These are phyloP conservation scores for Podila horticola DNA, from an alignment of 192 early-diverging fungal species.

Conservation along the genomic window DNA sequence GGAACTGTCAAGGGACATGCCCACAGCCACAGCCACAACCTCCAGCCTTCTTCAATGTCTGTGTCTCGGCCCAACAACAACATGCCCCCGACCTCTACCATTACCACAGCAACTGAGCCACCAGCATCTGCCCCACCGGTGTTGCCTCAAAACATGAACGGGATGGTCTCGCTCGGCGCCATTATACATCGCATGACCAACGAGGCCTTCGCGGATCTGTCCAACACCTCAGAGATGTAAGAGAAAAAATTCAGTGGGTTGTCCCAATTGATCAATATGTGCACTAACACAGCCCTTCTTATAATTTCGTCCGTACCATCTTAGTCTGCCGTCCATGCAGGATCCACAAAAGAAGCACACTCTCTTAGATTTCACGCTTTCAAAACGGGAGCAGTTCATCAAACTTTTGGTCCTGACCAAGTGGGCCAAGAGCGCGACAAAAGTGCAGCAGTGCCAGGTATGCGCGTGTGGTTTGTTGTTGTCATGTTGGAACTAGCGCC, in stretches of 20 bases:
- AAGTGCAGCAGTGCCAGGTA: slow-evolving; percentile 80
- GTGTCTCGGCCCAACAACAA: neutral
- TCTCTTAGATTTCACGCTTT: slow-evolving; percentile 71
- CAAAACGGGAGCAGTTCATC: slow-evolving; percentile 70
- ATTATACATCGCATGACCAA: slow-evolving; percentile 71
- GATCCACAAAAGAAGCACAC: slow-evolving; percentile 67
- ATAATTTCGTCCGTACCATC: neutral
- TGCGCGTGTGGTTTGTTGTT: neutral
- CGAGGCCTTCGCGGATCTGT: slow-evolving; percentile 73
- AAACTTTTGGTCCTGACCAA: slow-evolving; percentile 81
- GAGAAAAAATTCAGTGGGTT: neutral
- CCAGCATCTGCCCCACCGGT: slow-evolving; percentile 27
- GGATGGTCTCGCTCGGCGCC: slow-evolving; percentile 70
- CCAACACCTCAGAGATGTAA: slow-evolving; percentile 72
- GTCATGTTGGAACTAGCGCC: slow-evolving; percentile 4
- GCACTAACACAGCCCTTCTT: neutral
- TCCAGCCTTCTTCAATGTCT: no score
- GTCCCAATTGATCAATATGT: neutral
- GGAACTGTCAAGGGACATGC: neutral
- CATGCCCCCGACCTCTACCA: neutral
- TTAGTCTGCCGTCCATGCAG: slow-evolving; percentile 65
- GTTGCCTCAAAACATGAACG: slow-evolving; percentile 66
- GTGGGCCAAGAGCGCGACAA: slow-evolving; percentile 76
- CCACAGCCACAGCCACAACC: neutral
- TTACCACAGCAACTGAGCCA: slow-evolving; percentile 6